Evolutionary conservation across 345 rosid species (phyloP), one percentile per base, ranked within the genome.

Genomic region (Eucalyptus victrix): DNA sequence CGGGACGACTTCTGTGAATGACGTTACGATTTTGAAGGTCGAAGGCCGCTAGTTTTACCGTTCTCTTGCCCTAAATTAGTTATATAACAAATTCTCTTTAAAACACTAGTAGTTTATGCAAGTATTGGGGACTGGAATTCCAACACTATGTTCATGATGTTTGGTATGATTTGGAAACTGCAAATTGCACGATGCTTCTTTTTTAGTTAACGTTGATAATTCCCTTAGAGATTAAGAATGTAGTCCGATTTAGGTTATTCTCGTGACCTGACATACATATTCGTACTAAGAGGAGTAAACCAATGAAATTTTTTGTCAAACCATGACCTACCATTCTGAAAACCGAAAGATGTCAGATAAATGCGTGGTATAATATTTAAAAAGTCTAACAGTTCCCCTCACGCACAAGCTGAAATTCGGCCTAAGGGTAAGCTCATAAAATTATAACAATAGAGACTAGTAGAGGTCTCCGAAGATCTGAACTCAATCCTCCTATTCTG

Each of bases 1-100:
- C 17, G 88, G 90, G 47, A 37, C 86, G 16, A 34, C 24, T 86
- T 94, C 95, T 32, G 85, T 85, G 21, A 93, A 94, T 62, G 90
- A 91, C 14, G 40, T 92, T 6, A 93, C 94, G 4, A 7, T 94
- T n/a, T 60, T 94, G 3, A 76, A 58, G 13, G 15, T 93, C 86
- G 88, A 87, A 21, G 60, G 16, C 30, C 34, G 49, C 26, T 88
- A 32, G 50, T 60, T 60, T 58, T 26, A 0, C 67, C 67, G 14
- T 60, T 60, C 67, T 28, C 14, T 60, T 2, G 67, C 67, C 67
- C 8, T 12, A 13, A 12, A 60, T 60, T 60, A 60, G 67, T 26
- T 60, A 26, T 6, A 60, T 28, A 28, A 32, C 42, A 67, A 32
- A 67, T 67, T 67, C 76, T 30, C 37, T n/a, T n/a, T 65, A 32